Base-by-base conservation (phyloP, 495 filamentous ascomycete genomes). In the Penicillium waksmanii region DNA sequence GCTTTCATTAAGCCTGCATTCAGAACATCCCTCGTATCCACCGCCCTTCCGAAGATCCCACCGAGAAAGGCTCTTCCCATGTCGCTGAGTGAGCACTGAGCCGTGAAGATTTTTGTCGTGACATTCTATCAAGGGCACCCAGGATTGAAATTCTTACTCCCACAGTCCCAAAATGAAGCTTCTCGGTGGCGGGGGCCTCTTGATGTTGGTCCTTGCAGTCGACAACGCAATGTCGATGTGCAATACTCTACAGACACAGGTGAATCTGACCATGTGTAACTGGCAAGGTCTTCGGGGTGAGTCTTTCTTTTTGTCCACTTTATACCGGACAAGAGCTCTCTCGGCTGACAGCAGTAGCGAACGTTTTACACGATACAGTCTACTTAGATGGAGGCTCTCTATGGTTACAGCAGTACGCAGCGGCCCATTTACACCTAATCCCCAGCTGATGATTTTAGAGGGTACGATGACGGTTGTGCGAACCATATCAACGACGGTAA, bases 381-480 rank as follows among this genome's bases (percentile, higher is more conserved):
- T 92, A 87, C 62, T 55, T 92, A 18, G 88, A 92, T 66, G 89
- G 89, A 42, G 89, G 89, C 3, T 47, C 63, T 55, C 55, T 87
- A 23, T 80, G 61, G 61, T 87, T 82, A 76, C 43, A 73, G 35
- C 71, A 40, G 75, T 75, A 66, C 33, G 71, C 54, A 9, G 2
- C 23, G 53, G 33, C 55, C 27, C 21, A 42, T 42, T 42, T 17
- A 5, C 38, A 17, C 38, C 11, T 47, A 4, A 21, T 47, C 19
- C 2, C 44, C 21, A 25, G 3, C 5, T 7, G 18, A 66, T 35
- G 36, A 42, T 19, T 53, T 0, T 38, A 72, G 69, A 44, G 67
- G 62, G 57, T 64, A 50, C 35, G 61, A 60, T 1, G 69, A 72
- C 25, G 67, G 67, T 11, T 68, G 60, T 18, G 57, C 40, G n/a